Percentiles rank a stretch among this genome's conserved stretches.
Conservation (phyloP, 1,139 yeast species). For the Kazachstania sp. region DNA sequence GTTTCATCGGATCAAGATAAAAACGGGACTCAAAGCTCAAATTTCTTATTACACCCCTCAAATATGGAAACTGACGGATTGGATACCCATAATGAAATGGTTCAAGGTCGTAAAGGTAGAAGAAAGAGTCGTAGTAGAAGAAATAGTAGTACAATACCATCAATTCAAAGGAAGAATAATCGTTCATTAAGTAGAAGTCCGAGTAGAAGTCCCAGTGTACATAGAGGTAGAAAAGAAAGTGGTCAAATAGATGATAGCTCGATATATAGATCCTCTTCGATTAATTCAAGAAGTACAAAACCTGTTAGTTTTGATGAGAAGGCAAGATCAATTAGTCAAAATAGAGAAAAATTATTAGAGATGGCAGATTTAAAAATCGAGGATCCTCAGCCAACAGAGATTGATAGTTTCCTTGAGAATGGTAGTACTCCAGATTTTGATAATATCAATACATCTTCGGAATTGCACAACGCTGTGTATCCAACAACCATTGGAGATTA, state of each 20-base stretch:
- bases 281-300: background rate
- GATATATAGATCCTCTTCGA: background rate
- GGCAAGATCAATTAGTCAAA: slow-evolving; percentile 32
- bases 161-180: background rate
- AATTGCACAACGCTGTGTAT: background rate
- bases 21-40: background rate
- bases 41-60: background rate
- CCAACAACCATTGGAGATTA: background rate
- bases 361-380: slow-evolving; percentile 38
- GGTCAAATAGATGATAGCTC: background rate
- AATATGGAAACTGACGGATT: background rate
- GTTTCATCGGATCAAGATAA: background rate
- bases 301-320: slow-evolving; percentile 26
- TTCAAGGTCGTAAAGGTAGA: slow-evolving; percentile 23
- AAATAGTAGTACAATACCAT: background rate
- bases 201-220: background rate
- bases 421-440: too few species aligned
- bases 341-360: slow-evolving; percentile 54
- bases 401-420: background rate
- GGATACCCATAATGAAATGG: slow-evolving; percentile 20
- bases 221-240: slow-evolving; percentile 1
- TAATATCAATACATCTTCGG: background rate
- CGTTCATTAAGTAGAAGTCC: slow-evolving; percentile 5
- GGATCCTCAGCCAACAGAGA: slow-evolving; percentile 14
- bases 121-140: slow-evolving; percentile 11